phyloP scores from a whole-genome alignment of 345 rosid species.

The Ricinus communis region DNA sequence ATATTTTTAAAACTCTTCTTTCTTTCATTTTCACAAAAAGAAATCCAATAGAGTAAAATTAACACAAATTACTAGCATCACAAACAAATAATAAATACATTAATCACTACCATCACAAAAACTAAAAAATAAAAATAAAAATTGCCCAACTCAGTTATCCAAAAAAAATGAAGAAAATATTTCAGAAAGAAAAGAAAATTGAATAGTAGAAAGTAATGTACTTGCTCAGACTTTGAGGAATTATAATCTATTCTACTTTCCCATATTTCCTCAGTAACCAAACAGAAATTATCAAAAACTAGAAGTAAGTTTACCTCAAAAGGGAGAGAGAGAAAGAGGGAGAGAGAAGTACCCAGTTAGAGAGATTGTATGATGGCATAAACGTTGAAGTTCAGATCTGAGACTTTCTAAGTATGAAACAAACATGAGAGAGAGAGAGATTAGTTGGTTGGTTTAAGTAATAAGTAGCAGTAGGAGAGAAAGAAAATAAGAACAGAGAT shows the following conservation, averaged over 20 bases:
- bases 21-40: neutral
- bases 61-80: neutral
- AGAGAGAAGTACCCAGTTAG: neutral
- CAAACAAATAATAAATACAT: neutral
- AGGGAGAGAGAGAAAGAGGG: neutral
- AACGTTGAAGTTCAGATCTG: too few species aligned
- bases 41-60: neutral
- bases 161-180: neutral
- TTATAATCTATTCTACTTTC: neutral
- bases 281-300: neutral
- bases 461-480: too few species aligned
- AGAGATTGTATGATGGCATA: too few species aligned
- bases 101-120: too few species aligned
- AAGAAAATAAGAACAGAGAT: too few species aligned
- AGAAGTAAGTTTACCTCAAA: too few species aligned
- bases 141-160: neutral
- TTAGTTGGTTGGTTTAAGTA: too few species aligned
- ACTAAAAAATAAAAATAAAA: too few species aligned
- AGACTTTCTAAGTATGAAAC: too few species aligned
- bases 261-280: neutral
- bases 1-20: neutral
- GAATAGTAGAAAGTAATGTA: neutral
- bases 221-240: neutral
- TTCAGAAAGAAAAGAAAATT: neutral
- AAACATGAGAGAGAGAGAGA: too few species aligned